Evolutionary conservation across 2,329 filamentous ascomycete species (phyloP), one percentile per base, ranked within the genome.

Genomic region (Colletotrichum godetiae): DNA sequence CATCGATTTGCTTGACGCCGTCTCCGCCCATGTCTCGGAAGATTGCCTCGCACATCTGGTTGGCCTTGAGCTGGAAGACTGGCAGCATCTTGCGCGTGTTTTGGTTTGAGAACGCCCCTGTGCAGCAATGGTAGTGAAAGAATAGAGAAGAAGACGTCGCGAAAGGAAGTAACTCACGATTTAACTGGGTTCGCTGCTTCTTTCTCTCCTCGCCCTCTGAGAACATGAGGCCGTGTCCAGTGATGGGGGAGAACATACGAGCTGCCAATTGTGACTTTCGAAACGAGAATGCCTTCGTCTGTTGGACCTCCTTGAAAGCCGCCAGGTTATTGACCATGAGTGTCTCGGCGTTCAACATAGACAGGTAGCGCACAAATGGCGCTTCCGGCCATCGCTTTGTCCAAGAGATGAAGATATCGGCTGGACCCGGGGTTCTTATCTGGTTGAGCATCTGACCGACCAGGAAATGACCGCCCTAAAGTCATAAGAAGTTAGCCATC

Each of bases 381-480:
- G 77, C 79, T 2, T 81, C 76, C 0, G 83, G 82, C 78, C 78
- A 80, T 60, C 63, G 73, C 52, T 72, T 77, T 72, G 78, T 80
- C 82, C 81, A 83, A 49, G 77, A 58, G 2, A 82, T 13, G 58
- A 82, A 78, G 24, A 79, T 64, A 3, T 73, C 76, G 5, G 71
- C 75, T 0, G 82, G 82, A 12, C 75, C 77, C 0, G 78, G 75
- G 27, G 81, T 76, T 46, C 42, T 74, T 58, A 81, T 74, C 55
- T 81, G 79, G 15, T 82, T 82, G 24, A 80, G 68, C 58, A 79
- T 79, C 74, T 87, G 84, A 7, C 86, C 86, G 13, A 87, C 72
- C 53, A 86, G 75, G 58, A 82, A 78, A 53, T 79, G 76, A 46
- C 84, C 80, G 62, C 84, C 79, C 84, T 86, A 37, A 6, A 2